Evolutionary conservation across 2,329 filamentous ascomycete genomes (phyloP).

Genomic region (Clonostachys byssicola): DNA sequence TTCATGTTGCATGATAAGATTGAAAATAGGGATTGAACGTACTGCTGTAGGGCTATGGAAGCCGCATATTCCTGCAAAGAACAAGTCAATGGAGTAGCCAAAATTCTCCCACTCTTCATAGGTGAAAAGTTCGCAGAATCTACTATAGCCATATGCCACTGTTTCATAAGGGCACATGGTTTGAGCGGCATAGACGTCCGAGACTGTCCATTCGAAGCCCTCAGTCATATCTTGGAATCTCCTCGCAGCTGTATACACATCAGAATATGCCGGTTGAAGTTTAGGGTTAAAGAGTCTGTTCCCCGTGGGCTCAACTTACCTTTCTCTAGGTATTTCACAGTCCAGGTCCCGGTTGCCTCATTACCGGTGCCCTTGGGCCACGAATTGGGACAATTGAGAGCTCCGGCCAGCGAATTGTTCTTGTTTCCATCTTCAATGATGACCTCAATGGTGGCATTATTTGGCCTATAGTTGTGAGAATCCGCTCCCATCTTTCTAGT

Average conservation of each 20-base stretch:
- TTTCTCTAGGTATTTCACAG: conserved; percentile 58
- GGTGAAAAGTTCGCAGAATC: conserved; percentile 71
- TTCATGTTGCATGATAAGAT: neutral
- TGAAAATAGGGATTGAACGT: conserved; percentile 13
- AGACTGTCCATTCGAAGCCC: conserved; percentile 58
- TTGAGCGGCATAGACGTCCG: conserved; percentile 64
- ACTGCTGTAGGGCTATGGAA: conserved; percentile 62
- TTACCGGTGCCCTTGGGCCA: conserved; percentile 44
- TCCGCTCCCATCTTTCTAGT: neutral
- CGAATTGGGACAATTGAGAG: conserved; percentile 62
- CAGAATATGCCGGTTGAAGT: neutral
- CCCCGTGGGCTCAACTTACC: conserved; percentile 21
- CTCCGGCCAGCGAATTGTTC: conserved; percentile 70
- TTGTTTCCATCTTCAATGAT: conserved; percentile 60
- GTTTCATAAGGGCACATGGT: conserved; percentile 75
- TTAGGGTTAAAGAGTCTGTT: neutral
- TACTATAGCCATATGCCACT: conserved; percentile 69
- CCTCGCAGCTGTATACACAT: conserved; percentile 39
- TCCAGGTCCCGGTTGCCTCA: conserved; percentile 56
- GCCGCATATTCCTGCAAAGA: conserved; percentile 55
- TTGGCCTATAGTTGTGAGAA: conserved; percentile 36
- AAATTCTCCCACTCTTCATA: conserved; percentile 71
- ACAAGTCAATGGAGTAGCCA: conserved; percentile 66
- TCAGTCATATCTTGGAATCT: conserved; percentile 53
- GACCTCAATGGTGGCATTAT: conserved; percentile 68